Percentiles rank a stretch among this genome's conserved stretches.
phyloP scores from a whole-genome alignment of 2,329 filamentous ascomycete genomes.

The Graphilbum fragrans region DNA sequence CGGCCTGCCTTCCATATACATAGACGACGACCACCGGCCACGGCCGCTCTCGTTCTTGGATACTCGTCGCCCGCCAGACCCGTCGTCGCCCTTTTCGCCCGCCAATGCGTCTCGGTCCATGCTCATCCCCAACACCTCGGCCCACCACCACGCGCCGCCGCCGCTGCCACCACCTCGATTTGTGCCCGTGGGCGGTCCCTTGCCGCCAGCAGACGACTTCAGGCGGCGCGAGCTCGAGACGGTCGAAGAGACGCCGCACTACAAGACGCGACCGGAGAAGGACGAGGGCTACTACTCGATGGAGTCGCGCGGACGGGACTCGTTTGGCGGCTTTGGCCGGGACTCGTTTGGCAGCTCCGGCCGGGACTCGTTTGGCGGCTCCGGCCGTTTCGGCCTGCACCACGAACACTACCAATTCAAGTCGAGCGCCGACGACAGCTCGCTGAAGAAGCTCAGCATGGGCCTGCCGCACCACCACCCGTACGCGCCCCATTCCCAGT shows the following conservation, averaged over 20 bases:
- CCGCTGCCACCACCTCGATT: constrained; percentile 22
- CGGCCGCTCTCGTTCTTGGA: constrained; percentile 3
- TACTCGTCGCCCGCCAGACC: constrained; percentile 3
- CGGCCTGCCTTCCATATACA: constrained; percentile 12
- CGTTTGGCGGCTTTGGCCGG: constrained; percentile 12
- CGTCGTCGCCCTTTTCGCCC: constrained; percentile 16
- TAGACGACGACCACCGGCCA: constrained; percentile 10
- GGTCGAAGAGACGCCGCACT: constrained; percentile 10
- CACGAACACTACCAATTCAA: constrained; percentile 37
- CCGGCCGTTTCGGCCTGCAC: constrained; percentile 33
- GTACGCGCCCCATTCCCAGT: no score
- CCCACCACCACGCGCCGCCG: constrained; percentile 21
- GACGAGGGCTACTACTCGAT: constrained; percentile 14
- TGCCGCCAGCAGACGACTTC: constrained; percentile 7
- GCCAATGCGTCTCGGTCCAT: constrained; percentile 21
- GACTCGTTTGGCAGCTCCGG: constrained; percentile 12
- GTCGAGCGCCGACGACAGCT: constrained; percentile 32
- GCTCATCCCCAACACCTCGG: constrained; percentile 21
- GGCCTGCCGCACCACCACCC: constrained; percentile 9
- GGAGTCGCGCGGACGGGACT: constrained; percentile 8
- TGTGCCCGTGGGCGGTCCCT: constrained; percentile 16
- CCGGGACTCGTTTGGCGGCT: constrained; percentile 4
- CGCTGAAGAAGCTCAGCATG: constrained; percentile 42
- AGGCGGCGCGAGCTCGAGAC: constrained; percentile 8
- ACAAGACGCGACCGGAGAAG: constrained; percentile 11